Base-by-base conservation (phyloP, 768 basidiomycete genomes). In the Lentinula aciculospora region DNA sequence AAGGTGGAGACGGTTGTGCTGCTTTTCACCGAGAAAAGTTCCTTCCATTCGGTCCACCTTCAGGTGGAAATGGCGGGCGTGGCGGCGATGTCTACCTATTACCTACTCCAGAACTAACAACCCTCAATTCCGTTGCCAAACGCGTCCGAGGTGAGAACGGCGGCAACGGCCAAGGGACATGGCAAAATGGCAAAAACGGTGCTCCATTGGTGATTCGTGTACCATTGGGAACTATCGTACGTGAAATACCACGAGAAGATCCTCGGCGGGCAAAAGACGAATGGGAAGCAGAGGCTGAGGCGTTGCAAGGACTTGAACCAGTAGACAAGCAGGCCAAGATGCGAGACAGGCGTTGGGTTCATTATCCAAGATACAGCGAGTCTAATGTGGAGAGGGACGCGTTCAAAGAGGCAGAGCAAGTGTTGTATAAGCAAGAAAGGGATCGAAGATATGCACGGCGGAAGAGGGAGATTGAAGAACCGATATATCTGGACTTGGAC, bases 21-120 rank as follows among this genome's bases (percentile, higher is more conserved):
- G 94, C 96, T 4, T 97, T 98, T 65, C 89, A 94, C 65, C 85
- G 92, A 58, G 93, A 96, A 72, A 92, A 92, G 67, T 93, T 81
- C 71, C 83, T 83, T 57, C 82, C 88, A 1, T 81, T 84, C 60
- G 92, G 93, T 0, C 93, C 94, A 0, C 94, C 96, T 0, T 95
- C 94, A 9, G 96, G 96, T 0, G 96, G 95, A 1, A 89, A 90
- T 59, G 96, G 96, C 15, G 96, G 94, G 2, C 80, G 81, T 46
- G 96, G 95, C 27, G 94, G 92, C 3, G 85, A 89, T 64, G 84
- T 98, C 31, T 93, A 93, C 67, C 80, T 98, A 63, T 72, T 85
- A 32, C 91, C 96, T 0, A 87, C 89, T 0, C 78, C 88, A 0
- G 78, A 84, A 34, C 74, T 98, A 19, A 90, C 91, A 0, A 89